A percentile compares a stretch with the other conserved stretches of the same genome.
Evolutionary conservation across 2,329 filamentous ascomycete species (phyloP).

Genomic region (Sclerotinia borealis): DNA sequence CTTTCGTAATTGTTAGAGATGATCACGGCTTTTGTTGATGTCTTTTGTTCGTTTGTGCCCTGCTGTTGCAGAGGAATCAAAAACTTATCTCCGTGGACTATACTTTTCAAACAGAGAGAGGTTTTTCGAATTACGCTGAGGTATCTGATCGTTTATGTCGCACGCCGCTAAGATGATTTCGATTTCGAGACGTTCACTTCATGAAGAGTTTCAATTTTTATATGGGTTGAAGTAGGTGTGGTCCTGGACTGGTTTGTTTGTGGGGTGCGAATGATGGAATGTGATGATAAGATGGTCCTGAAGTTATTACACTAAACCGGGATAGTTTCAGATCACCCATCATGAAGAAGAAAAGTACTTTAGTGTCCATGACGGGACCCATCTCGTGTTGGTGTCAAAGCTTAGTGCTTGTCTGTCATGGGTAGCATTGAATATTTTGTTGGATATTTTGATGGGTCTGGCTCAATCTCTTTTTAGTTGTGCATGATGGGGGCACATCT

Average conservation of each 20-base stretch:
- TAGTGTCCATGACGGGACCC: conserved; percentile 56
- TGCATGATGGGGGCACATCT: conserved; percentile 9
- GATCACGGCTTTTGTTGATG: conserved; percentile 90
- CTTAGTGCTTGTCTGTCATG: conserved; percentile 69
- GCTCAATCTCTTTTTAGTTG: conserved; percentile 18
- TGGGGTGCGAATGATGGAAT: conserved; percentile 22
- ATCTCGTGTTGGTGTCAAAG: conserved; percentile 93
- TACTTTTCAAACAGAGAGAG: conserved; percentile 75
- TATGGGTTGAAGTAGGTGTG: conserved; percentile 15
- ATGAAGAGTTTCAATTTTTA: not conserved
- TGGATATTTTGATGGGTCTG: conserved; percentile 10
- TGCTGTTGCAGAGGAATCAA: conserved; percentile 76
- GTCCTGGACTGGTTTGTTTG: not conserved
- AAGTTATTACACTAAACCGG: not conserved
- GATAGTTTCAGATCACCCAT: not conserved
- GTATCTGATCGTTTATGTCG: conserved; percentile 20
- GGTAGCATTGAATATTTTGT: conserved; percentile 22
- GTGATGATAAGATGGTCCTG: conserved; percentile 21
- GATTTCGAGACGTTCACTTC: not conserved
- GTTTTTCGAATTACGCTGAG: conserved; percentile 29
- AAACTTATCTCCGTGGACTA: conserved; percentile 88
- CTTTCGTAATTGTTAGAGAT: conserved; percentile 41
- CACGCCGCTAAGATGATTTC: not conserved
- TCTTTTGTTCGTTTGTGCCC: conserved; percentile 85
- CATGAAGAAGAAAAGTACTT: conserved; percentile 17